These are phyloP conservation scores for Casuarina equisetifolia DNA, from an alignment of 306 rosid species.

Conservation along the genomic window DNA sequence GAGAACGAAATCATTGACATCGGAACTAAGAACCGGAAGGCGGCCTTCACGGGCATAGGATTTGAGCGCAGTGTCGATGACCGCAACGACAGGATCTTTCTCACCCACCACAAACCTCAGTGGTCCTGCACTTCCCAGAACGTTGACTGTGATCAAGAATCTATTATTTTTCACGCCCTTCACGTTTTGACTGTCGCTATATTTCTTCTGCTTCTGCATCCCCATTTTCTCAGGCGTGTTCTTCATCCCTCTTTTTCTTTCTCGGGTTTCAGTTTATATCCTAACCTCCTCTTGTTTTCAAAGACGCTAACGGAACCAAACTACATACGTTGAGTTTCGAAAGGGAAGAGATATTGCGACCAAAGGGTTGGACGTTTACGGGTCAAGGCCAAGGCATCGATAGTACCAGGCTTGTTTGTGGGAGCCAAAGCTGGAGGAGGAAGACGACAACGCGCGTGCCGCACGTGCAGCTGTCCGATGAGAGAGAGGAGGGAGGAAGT, in stretches of 20 bases:
- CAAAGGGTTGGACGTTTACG: not conserved
- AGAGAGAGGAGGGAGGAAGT: not conserved
- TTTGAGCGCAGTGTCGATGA: slow-evolving; percentile 33
- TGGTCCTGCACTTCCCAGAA: slow-evolving; percentile 27
- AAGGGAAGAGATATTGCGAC: not conserved
- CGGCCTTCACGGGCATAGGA: slow-evolving; percentile 37
- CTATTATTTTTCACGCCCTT: slow-evolving; percentile 7
- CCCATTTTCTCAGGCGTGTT: not conserved
- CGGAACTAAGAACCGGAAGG: slow-evolving; percentile 37
- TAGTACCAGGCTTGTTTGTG: slow-evolving; percentile 8
- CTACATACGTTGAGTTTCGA: not conserved
- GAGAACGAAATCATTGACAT: slow-evolving; percentile 31
- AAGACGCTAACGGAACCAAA: not conserved
- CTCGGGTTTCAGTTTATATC: not conserved
- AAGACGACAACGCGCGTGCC: not conserved
- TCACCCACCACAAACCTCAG: slow-evolving; percentile 40
- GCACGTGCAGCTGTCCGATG: not conserved
- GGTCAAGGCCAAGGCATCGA: slow-evolving; percentile 13
- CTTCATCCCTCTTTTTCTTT: not conserved
- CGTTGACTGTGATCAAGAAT: slow-evolving; percentile 20
- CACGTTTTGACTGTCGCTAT: not conserved
- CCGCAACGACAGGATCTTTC: slow-evolving; percentile 25
- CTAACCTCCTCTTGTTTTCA: not conserved
- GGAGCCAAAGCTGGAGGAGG: not conserved
- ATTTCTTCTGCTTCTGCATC: not conserved